Percentiles rank a stretch among this genome's conserved stretches.
These are phyloP conservation scores for Microdochium bolleyi DNA, from an alignment of 2,329 filamentous ascomycete species.

Conservation along the genomic window DNA sequence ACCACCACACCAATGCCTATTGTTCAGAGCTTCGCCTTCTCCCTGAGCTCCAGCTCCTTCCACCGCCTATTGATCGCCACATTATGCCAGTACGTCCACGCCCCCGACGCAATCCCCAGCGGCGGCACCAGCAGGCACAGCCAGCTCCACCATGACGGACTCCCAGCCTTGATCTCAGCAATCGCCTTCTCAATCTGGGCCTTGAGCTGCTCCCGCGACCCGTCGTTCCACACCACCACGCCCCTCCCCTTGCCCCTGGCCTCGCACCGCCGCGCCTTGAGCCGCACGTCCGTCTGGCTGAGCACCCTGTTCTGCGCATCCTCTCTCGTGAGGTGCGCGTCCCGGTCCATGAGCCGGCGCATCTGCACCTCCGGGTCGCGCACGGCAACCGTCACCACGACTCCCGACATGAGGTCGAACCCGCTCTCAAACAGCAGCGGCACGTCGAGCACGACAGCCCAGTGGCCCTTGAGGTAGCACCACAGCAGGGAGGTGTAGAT, in stretches of 20 bases:
- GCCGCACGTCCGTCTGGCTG: constrained; percentile 78
- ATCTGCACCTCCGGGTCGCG: constrained; percentile 76
- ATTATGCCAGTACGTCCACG: constrained; percentile 69
- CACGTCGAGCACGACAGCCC: constrained; percentile 89
- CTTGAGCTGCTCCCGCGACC: constrained; percentile 60
- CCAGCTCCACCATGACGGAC: constrained; percentile 81
- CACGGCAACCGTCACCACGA: constrained; percentile 81
- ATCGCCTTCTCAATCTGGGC: constrained; percentile 61
- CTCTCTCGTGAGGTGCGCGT: constrained; percentile 70
- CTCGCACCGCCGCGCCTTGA: constrained; percentile 72
- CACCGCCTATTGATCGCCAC: constrained; percentile 62
- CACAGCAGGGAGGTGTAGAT: constrained; percentile 70
- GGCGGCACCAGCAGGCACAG: constrained; percentile 63
- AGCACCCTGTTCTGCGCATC: constrained; percentile 81
- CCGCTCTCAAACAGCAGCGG: constrained; percentile 85
- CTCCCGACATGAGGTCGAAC: constrained; percentile 79
- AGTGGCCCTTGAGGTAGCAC: constrained; percentile 66
- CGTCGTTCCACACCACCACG: constrained; percentile 88
- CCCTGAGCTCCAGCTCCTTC: constrained; percentile 49
- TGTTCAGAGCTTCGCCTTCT: constrained; percentile 31
- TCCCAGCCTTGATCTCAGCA: constrained; percentile 48
- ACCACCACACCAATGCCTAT: not conserved
- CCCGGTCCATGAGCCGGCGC: constrained; percentile 63
- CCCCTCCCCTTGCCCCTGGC: constrained; percentile 57
- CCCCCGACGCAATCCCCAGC: constrained; percentile 57